These are phyloP conservation scores for Raphidocelis subcapitata DNA, from an alignment of 139 green algal genomes.

Conservation along the genomic window DNA sequence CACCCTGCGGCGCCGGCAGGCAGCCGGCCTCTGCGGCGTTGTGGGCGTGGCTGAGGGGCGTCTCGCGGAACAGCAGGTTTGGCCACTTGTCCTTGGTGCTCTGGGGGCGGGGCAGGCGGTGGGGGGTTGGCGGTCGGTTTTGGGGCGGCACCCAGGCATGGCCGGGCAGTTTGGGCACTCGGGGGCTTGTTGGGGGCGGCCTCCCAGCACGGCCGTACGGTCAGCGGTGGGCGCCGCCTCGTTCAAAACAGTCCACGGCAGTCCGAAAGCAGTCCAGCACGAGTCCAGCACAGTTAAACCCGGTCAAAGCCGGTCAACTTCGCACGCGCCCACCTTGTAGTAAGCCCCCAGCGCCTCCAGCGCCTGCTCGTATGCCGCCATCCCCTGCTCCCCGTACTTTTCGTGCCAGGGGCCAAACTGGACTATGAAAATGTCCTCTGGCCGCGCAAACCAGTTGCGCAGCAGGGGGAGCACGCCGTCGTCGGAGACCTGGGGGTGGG, in stretches of 20 bases:
- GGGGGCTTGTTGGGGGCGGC: not conserved
- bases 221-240: too few species aligned
- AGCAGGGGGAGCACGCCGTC: conserved; percentile 7
- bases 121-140: too few species aligned
- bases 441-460: conserved; percentile 1
- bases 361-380: not conserved
- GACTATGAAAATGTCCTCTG: conserved; percentile 7
- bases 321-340: not conserved
- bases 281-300: not conserved
- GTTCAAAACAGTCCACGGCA: too few species aligned
- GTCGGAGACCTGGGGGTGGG: not conserved
- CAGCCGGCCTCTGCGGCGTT: too few species aligned
- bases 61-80: conserved; percentile 8
- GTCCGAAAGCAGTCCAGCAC: not conserved
- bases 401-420: conserved; percentile 7
- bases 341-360: not conserved
- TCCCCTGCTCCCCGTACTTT: not conserved
- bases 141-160: not conserved
- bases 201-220: not conserved
- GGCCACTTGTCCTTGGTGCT: conserved; percentile 4
- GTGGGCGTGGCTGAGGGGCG: not conserved
- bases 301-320: too few species aligned
- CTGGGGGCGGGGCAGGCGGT: not conserved
- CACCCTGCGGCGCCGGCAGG: not conserved
- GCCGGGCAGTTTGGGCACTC: not conserved